These are phyloP conservation scores for Neospermospora avenae DNA, from an alignment of 2,329 filamentous ascomycete species.

Conservation along the genomic window DNA sequence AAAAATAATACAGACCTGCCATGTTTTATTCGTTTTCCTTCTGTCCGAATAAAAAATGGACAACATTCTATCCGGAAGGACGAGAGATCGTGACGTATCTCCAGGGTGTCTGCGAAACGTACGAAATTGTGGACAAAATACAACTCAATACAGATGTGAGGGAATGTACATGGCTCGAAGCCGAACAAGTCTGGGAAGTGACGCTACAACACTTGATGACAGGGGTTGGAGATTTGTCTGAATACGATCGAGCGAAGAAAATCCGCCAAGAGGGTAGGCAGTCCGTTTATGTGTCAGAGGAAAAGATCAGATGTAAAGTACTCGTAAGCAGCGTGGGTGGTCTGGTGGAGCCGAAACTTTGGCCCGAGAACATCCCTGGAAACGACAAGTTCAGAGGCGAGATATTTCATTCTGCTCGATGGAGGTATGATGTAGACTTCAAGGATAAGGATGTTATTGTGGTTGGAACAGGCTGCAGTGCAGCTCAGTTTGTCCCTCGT, in stretches of 20 bases:
- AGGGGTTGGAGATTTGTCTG: constrained; percentile 52
- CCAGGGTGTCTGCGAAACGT: constrained; percentile 49
- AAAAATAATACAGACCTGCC: constrained; percentile 44
- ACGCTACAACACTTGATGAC: constrained; percentile 46
- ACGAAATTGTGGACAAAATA: constrained; percentile 54
- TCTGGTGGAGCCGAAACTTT: constrained; percentile 51
- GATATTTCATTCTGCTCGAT: constrained; percentile 56
- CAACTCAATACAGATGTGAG: constrained; percentile 56
- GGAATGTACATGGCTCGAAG: constrained; percentile 48
- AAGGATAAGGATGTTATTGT: constrained; percentile 54
- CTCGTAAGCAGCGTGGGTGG: constrained; percentile 53
- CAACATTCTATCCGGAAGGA: constrained; percentile 54
- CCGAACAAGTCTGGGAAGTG: constrained; percentile 53
- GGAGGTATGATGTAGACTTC: constrained; percentile 51
- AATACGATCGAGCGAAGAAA: constrained; percentile 43
- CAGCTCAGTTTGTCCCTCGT: constrained; percentile 53
- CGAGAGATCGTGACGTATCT: constrained; percentile 57
- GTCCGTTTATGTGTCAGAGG: constrained; percentile 48
- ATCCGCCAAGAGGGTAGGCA: constrained; percentile 42
- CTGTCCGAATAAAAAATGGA: constrained; percentile 57
- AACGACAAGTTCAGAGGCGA: constrained; percentile 51
- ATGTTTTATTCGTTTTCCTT: constrained; percentile 59
- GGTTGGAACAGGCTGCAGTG: constrained; percentile 55
- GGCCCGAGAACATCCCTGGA: constrained; percentile 49
- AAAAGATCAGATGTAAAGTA: constrained; percentile 52